A percentile compares a stretch with the other conserved stretches of the same genome.
Evolutionary conservation across 176 grass and related monocot species (phyloP).

Genomic region (Triticum timopheevii): DNA sequence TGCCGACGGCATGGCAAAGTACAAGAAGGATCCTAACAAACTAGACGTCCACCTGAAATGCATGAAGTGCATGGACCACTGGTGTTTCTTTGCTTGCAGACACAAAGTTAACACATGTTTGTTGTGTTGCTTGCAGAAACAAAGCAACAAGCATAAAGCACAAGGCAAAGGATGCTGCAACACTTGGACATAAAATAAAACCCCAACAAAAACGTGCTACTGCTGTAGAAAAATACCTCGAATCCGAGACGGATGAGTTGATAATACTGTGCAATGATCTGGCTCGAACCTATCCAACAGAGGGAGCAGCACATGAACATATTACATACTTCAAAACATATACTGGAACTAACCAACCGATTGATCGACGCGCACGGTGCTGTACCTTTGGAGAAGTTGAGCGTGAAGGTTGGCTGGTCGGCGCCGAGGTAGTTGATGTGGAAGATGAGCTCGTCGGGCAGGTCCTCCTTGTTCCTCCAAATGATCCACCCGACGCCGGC

Average conservation of each 20-base stretch:
- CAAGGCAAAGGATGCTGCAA: not conserved
- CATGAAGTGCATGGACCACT: not conserved
- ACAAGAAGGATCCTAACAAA: not conserved
- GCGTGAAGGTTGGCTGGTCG: slow-evolving; percentile 78
- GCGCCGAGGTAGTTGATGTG: slow-evolving; percentile 84
- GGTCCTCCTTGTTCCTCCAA: slow-evolving; percentile 65
- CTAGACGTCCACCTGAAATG: not conserved
- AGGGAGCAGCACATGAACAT: not conserved
- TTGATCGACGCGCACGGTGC: too few species aligned
- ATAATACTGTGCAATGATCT: slow-evolving; percentile 85
- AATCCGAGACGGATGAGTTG: slow-evolving; percentile 79
- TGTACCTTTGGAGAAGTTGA: slow-evolving; percentile 81
- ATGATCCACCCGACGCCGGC: slow-evolving; percentile 70
- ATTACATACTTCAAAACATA: not conserved
- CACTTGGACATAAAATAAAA: not conserved
- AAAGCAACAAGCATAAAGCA: not conserved
- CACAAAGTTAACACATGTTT: not conserved
- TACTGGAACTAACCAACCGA: not conserved
- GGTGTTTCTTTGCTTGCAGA: not conserved
- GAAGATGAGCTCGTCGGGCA: slow-evolving; percentile 84
- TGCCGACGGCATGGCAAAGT: not conserved
- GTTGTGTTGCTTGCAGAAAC: not conserved
- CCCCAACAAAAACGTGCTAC: not conserved
- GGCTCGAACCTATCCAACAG: slow-evolving; percentile 51
- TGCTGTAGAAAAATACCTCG: slow-evolving; percentile 43